Evolutionary conservation across 805 yeast species (phyloP), one percentile per base, ranked within the genome.

Genomic region (Sporopachydermia lactativora): DNA sequence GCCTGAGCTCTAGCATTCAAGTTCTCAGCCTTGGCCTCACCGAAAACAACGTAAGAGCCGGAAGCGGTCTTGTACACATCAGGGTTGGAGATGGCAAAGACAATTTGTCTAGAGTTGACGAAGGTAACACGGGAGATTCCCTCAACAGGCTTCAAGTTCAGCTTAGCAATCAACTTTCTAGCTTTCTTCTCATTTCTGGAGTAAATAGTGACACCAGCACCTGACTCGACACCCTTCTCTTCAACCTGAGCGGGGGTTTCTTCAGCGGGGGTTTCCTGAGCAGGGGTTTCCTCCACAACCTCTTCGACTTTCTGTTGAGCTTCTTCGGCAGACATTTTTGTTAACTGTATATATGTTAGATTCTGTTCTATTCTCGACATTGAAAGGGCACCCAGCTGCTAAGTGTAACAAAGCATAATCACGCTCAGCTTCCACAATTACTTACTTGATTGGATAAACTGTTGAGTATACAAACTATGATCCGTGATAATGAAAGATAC

Each of bases 21-120:
- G 71, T 89, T 95, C 66, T 89, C 96, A 53, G 83, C 81, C 75
- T 85, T 83, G 61, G 96, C 94, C 70, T 88, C 96, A 69, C 98
- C 98, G 57, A 89, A 88, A 52, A 89, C 96, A 55, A 89, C 79
- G 73, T 82, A 92, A 54, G 94, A 80, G 61, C 96, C 96, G 59
- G 94, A 81, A 49, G 78, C 73, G 48, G 96, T 79, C 68, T 74
- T 84, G 94, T 71, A 89, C 46, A 92, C 97, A 54, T 86, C 96
- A 65, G 98, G 98, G 52, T 66, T 63, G 63, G 84, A 92, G 68
- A 89, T 83, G 60, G 92, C 95, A 64, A 80, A 75, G 61, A 86
- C 80, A 62, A 80, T 75, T 77, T 84, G 83, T 64, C 88, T 86
- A 70, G 83, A 79, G 73, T 79, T 84, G 71, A 81, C 84, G 77